Conservation (phyloP, 208 protist genomes). For the Eutreptiella sp. region DNA sequence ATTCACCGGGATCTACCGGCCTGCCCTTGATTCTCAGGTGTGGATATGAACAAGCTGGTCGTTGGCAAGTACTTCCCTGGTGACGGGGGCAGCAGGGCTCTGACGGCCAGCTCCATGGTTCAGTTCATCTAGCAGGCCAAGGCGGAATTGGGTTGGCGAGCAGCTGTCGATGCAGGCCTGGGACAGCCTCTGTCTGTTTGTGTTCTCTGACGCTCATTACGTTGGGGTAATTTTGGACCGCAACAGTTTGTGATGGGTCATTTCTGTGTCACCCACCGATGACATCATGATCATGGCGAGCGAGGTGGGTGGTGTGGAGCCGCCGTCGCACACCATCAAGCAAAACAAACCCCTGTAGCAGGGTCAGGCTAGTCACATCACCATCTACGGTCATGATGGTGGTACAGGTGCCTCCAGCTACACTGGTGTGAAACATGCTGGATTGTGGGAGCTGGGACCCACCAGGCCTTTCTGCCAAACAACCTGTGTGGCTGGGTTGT, state of each 20-base stretch:
- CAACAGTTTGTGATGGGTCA: conserved; percentile 63
- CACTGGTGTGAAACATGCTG: conserved; percentile 75
- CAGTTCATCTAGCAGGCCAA: too few relatives aligned
- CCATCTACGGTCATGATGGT: conserved; percentile 71
- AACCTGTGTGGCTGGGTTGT: conserved; percentile 56
- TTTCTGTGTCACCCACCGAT: conserved; percentile 51
- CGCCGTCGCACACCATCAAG: conserved; percentile 26
- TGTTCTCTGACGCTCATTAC: conserved; percentile 62
- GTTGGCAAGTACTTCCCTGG: too few relatives aligned
- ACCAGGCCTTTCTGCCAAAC: conserved; percentile 64
- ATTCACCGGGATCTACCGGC: too few relatives aligned
- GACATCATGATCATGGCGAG: conserved; percentile 48
- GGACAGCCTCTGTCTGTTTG: conserved; percentile 68
- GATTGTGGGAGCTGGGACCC: conserved; percentile 71
- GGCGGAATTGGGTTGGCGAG: too few relatives aligned
- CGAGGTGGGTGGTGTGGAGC: conserved; percentile 46
- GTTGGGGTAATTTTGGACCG: conserved; percentile 55
- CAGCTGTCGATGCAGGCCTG: conserved; percentile 74
- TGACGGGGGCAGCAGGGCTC: too few relatives aligned
- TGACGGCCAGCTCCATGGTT: too few relatives aligned
- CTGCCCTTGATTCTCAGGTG: too few relatives aligned
- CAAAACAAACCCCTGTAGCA: conserved; percentile 57
- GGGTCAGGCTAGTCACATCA: conserved; percentile 67
- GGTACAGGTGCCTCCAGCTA: conserved; percentile 66
- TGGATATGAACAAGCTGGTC: too few relatives aligned